These are phyloP conservation scores for Cyclotella cryptica DNA, from an alignment of 108 stramenopile genomes.

Conservation along the genomic window DNA sequence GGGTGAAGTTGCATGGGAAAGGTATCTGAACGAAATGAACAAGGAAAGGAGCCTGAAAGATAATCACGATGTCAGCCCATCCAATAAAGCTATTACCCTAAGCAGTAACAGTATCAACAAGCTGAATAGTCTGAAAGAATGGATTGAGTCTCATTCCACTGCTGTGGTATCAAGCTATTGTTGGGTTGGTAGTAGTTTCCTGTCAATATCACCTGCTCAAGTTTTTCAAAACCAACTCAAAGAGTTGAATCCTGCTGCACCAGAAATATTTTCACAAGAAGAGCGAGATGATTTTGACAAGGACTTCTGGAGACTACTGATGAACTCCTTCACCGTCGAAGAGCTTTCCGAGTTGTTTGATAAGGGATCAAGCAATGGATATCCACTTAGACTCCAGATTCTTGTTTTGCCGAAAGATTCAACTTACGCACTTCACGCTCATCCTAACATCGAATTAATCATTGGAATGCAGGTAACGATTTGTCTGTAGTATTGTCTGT, in stretches of 20 bases:
- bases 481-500: not conserved
- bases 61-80: not conserved
- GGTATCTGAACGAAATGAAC: constrained; percentile 20
- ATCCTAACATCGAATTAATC: constrained; percentile 58
- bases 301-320: constrained; percentile 19
- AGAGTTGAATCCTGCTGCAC: constrained; percentile 18
- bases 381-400: constrained; percentile 26
- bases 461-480: constrained; percentile 17
- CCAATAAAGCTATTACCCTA: not conserved
- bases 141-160: constrained; percentile 10
- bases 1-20: constrained; percentile 2
- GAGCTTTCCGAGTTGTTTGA: constrained; percentile 16
- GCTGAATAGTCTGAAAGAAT: constrained; percentile 10
- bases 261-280: constrained; percentile 21
- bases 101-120: constrained; percentile 7
- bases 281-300: constrained; percentile 15
- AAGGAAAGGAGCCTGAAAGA: constrained; percentile 3
- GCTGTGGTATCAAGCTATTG: not conserved
- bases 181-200: constrained; percentile 15
- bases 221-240: constrained; percentile 16
- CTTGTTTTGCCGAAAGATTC: constrained; percentile 17
- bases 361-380: constrained; percentile 28
- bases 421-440: constrained; percentile 53
- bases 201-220: constrained; percentile 18
- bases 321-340: constrained; percentile 9